These are phyloP conservation scores for Parasitella parasitica DNA, from an alignment of 371 early-diverging fungal genomes.

Conservation along the genomic window DNA sequence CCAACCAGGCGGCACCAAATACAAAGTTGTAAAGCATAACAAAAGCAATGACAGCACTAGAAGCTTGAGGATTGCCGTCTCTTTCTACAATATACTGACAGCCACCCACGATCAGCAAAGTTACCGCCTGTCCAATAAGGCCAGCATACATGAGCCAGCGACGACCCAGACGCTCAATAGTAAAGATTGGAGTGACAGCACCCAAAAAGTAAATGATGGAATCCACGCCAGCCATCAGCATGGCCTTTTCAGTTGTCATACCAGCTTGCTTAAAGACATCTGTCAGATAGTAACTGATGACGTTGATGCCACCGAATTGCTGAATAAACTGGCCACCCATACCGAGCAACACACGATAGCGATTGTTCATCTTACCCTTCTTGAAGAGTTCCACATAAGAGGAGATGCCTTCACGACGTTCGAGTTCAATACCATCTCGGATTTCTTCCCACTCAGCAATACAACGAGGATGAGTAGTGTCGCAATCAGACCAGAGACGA, in stretches of 20 bases:
- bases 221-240: constrained; percentile 51
- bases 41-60: constrained; percentile 43
- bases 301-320: constrained; percentile 47
- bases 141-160: constrained; percentile 47
- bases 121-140: constrained; percentile 31
- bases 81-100: constrained; percentile 37
- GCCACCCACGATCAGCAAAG: constrained; percentile 45
- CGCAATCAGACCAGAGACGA: constrained; percentile 36
- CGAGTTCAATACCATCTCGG: constrained; percentile 35
- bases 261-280: constrained; percentile 49
- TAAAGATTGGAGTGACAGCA: constrained; percentile 49
- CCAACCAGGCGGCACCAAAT: constrained; percentile 65
- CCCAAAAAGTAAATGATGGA: constrained; percentile 51
- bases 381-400: constrained; percentile 41
- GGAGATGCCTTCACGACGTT: constrained; percentile 40
- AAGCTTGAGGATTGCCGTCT: constrained; percentile 25
- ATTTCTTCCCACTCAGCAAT: constrained; percentile 44
- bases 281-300: constrained; percentile 44
- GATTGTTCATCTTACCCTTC: constrained; percentile 43
- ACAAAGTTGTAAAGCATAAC: constrained; percentile 48
- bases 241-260: constrained; percentile 39
- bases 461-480: constrained; percentile 30
- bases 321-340: constrained; percentile 47
- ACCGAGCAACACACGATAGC: constrained; percentile 42
- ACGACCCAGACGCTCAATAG: constrained; percentile 45